Evolutionary conservation across 2,329 filamentous ascomycete genomes (phyloP), one percentile per base, ranked within the genome.

Genomic region (Talaromyces sp.): DNA sequence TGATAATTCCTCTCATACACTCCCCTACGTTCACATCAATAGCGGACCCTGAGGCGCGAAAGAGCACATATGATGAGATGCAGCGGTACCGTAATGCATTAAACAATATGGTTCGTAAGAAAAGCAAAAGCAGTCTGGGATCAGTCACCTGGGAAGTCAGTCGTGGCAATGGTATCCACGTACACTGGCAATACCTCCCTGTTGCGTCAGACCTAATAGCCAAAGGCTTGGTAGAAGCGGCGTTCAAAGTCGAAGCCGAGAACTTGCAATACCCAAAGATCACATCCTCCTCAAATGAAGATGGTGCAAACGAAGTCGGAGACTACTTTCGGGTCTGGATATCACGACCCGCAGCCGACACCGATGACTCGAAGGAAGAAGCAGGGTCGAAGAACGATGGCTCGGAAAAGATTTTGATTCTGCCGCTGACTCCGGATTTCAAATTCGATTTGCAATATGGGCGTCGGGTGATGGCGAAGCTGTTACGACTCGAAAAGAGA

Each of bases 141-240:
- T 86, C 89, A 2, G 90, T 98, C 1, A 95, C 92, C 0, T 99
- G 92, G 88, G 95, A 98, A 79, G 93, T 99, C 71, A 94, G 89
- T 74, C 89, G 93, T 60, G 84, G 83, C 4, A 86, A 86, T 60
- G 92, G 95, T 63, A 88, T 98, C 64, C 95, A 99, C 75, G 85
- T 89, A 1, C 94, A 98, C 73, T 97, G 93, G 95, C 96, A 99
- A 78, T 90, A 96, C 70, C 81, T 98, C 35, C 92, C 95, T 0
- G 82, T 96, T 0, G 86, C 90, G 0, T 81, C 85, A 0, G 84
- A 90, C 10, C 80, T 92, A 52, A 85, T 97, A 60, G 81, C 79
- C 22, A 87, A 87, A 56, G 90, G 91, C 0, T 82, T 96, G 1
- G 91, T 96, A 0, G 92, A 97, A 75, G 92, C 91, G 0, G 94